Evolutionary conservation across 2,329 filamentous ascomycete genomes (phyloP), one percentile per base, ranked within the genome.

Genomic region (Cercospora sp.): DNA sequence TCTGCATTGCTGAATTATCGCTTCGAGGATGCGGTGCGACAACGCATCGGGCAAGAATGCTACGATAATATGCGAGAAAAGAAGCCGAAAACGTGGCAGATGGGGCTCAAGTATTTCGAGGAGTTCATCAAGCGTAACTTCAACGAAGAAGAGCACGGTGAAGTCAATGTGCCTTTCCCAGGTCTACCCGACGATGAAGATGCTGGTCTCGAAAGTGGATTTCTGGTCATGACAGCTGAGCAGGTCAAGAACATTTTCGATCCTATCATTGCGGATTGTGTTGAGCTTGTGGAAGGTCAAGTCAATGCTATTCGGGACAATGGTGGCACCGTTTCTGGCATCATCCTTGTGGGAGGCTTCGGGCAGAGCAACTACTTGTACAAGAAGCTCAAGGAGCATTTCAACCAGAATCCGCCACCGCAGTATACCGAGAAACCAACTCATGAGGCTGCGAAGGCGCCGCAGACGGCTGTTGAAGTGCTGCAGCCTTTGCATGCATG

Each of bases 101-200:
- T 83, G 81, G 61, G 45, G 10, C 82, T 94, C 61, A 86, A 88
- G 65, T 93, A 93, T 76, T 94, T 93, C 78, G 91, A 94, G 74
- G 91, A 94, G 76, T 93, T 92, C 76, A 91, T 94, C 13, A 94
- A 94, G 80, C 86, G 91, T 13, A 93, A 93, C 75, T 94, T 94
- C 77, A 90, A 92, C 58, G 91, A 93, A 75, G 87, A 91, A 70
- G 85, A 89, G 61, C 73, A 74, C 62, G 71, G 65, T 30, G 91
- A 94, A 77, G 87, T 93, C 67, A 93, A 93, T 67, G 86, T 94
- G 3, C 91, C 91, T 0, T 91, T 94, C 72, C 91, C 91, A 1
- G 91, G 91, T 1, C 80, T 93, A 2, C 86, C 91, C 0, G 91
- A 94, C 73, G 90, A 94, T 67, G 89, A 92, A 79, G 89, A 89